Evolutionary conservation across 2,329 filamentous ascomycete species (phyloP).

Genomic region (Fusarium globosum): DNA sequence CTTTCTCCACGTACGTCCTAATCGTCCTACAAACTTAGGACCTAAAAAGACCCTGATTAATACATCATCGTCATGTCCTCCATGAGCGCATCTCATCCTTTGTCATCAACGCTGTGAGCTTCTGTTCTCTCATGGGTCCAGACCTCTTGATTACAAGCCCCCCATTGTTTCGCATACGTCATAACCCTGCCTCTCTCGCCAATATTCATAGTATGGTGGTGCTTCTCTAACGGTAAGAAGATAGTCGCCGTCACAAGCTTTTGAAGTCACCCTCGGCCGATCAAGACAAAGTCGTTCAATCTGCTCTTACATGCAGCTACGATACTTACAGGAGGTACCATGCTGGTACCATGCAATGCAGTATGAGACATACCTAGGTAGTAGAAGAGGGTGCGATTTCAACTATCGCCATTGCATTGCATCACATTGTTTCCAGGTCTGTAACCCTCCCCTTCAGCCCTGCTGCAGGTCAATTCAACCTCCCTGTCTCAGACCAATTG

Average conservation of each 20-base stretch:
- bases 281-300: neutral
- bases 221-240: constrained; percentile 3
- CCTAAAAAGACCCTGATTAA: neutral
- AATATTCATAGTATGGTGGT: neutral
- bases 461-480: constrained; percentile 44
- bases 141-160: constrained; percentile 1
- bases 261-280: constrained; percentile 17
- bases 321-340: neutral
- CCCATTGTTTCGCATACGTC: neutral
- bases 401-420: constrained; percentile 23
- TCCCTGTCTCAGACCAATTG: constrained; percentile 39
- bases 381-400: constrained; percentile 13
- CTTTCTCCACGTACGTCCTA: constrained; percentile 4
- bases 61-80: neutral
- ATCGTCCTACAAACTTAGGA: neutral
- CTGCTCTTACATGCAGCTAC: constrained; percentile 12
- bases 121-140: neutral
- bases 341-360: constrained; percentile 2
- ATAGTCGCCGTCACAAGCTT: constrained; percentile 22
- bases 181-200: neutral
- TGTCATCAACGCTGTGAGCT: constrained; percentile 3
- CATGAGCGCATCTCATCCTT: constrained; percentile 1
- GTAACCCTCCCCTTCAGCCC: constrained; percentile 43
- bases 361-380: neutral
- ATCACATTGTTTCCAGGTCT: constrained; percentile 22